Evolutionary conservation across 371 early-diverging fungal species (phyloP), one percentile per base, ranked within the genome.

Genomic region (Saksenaea vasiformis): DNA sequence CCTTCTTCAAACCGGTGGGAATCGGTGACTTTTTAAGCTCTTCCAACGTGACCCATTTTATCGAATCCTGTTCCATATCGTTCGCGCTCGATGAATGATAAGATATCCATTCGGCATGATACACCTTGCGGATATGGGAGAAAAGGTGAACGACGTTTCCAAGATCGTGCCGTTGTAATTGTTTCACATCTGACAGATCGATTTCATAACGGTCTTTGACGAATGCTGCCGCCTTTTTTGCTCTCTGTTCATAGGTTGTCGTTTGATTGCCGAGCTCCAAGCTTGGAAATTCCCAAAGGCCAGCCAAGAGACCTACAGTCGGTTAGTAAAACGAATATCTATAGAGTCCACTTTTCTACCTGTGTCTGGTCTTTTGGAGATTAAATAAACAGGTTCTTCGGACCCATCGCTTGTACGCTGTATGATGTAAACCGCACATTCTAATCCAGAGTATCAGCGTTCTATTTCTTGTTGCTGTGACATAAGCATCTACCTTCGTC

Each of bases 231-330:
- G 80, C 73, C 39, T 79, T 60, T 7, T 47, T 51, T 3, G 73
- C 54, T 38, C 83, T 69, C n/a, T 75, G 74, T 19, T 72, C 55
- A 39, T 85, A 83, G 0, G 69, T 73, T 1, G 78, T 78, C n/a
- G 56, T 55, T 14, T 64, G 54, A 2, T 39, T 55, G 0, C 66
- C 73, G 26, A 85, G 73, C 54, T 85, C 86, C 3, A 84, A 67
- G 5, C 76, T 85, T 4, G 92, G 90, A 61, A 91, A 92, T 67
- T 93, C 93, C 93, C 93, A 93, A 47, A 93, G 80, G 3, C 88
- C 88, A 22, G 93, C 93, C 35, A 93, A 63, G 19, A 93, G 70
- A 9, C 93, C 88, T 78, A 65, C 19, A 34, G 26, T 15, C 17
- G 11, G 47, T 24, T 2, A 31, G 31, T 7, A 31, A 19, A 38